Evolutionary conservation across 1,284 basidiomycete species (phyloP).

Genomic region (Somion occarium): DNA sequence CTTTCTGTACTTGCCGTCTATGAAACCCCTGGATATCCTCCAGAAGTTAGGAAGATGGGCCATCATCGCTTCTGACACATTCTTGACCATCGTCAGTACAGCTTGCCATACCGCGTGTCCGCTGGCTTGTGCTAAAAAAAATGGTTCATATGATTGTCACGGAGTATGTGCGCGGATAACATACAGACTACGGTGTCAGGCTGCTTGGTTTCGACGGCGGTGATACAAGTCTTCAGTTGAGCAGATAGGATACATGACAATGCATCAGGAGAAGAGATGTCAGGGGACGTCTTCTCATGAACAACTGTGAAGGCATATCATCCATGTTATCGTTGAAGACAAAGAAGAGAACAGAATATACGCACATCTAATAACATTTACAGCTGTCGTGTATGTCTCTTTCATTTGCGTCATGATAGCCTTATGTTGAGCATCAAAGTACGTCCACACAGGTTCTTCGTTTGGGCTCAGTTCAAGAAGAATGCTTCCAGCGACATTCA

Average conservation of each 20-base stretch:
- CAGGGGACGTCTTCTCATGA: conserved; percentile 36
- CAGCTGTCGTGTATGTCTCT: conserved; percentile 53
- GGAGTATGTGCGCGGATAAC: background rate
- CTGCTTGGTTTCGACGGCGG: conserved; percentile 59
- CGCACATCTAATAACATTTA: conserved; percentile 56
- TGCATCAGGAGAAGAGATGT: conserved; percentile 32
- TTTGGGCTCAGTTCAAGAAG: conserved; percentile 77
- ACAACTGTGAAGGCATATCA: no score
- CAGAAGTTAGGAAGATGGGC: conserved; percentile 87
- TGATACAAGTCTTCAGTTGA: conserved; percentile 54
- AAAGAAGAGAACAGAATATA: conserved; percentile 8
- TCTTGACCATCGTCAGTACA: conserved; percentile 69
- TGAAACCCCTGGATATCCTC: conserved; percentile 87
- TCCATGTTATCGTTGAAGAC: background rate
- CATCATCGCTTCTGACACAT: conserved; percentile 64
- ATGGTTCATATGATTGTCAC: background rate
- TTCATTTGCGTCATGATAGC: conserved; percentile 82
- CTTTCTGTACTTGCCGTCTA: conserved; percentile 83
- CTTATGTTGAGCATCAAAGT: conserved; percentile 90
- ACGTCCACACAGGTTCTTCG: conserved; percentile 91
- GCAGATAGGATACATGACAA: conserved; percentile 41
- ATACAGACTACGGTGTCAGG: conserved; percentile 39
- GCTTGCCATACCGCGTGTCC: conserved; percentile 82
- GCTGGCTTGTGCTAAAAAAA: conserved; percentile 28
- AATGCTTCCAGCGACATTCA: conserved; percentile 48